Base-by-base conservation (phyloP, 176 grass and related monocot species). In the Saccharum officinarum region DNA sequence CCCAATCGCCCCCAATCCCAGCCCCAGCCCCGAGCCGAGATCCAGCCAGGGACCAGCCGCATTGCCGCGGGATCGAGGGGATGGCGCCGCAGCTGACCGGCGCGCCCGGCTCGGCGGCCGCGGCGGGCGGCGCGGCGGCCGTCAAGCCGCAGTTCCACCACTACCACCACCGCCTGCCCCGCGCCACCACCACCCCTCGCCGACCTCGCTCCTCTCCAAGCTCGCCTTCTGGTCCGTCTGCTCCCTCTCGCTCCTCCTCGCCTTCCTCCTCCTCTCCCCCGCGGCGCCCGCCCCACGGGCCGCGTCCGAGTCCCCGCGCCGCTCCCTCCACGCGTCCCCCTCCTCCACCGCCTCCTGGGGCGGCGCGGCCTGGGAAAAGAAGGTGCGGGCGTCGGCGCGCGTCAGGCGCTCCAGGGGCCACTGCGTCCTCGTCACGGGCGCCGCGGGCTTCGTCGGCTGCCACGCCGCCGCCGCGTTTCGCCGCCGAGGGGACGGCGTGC, bases 351-450 rank as follows among this genome's bases (percentile, higher is more conserved):
- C 86, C 45, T 49, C 86, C 25, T 93, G 88, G 91, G 93, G 93
- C 64, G 91, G 93, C 71, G 83, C 91, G 23, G 91, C 93, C 18
- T 93, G 93, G 93, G 93, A 95, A 91, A 95, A 93, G 90, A 93
- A 84, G 86, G 94, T 95, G 44, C 65, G 91, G 30, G 86, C 94
- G 11, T 95, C 94, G 10, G 89, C 91, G 42, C 83, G 91, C 65
- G 94, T 80, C 69, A 73, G 91, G 80, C 72, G 88, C 16, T 5
- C 86, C 44, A 50, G 86, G 11, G 94, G 88, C 5, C 81, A 87
- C 41, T 89, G 91, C 23, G 91, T 95, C 46, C 91, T 95, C 83
- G 88, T 93, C 80, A 93, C 94, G 6, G 91, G 94, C 36, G 94
- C 94, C 5, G 94, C 88, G 17, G 94, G 94, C 10, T 95, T 95